Percentiles rank a stretch among this genome's conserved stretches.
Evolutionary conservation across 2,329 filamentous ascomycete species (phyloP).

Genomic region (Curvularia spicifera): DNA sequence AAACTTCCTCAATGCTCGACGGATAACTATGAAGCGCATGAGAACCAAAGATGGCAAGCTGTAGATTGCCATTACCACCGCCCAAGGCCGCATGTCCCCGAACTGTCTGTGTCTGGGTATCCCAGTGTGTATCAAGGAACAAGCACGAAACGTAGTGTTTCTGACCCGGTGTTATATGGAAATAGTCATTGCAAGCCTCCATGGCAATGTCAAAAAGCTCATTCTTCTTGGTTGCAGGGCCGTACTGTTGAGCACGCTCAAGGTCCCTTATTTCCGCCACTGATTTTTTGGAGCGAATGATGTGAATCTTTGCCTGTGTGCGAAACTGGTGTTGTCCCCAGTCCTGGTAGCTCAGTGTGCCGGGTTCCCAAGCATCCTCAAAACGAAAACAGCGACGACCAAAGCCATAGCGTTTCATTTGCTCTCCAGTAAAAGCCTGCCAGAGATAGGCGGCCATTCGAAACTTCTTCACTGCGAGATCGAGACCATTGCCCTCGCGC

Average conservation of each 20-base stretch:
- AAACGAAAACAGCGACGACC: constrained; percentile 86
- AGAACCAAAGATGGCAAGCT: constrained; percentile 89
- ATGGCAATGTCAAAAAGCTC: constrained; percentile 79
- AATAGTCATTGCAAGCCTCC: constrained; percentile 79
- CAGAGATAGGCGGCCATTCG: constrained; percentile 94
- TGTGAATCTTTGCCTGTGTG: constrained; percentile 87
- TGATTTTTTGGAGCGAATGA: constrained; percentile 83
- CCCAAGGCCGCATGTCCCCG: constrained; percentile 86
- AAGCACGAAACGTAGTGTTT: constrained; percentile 88
- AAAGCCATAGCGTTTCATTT: constrained; percentile 90
- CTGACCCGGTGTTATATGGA: constrained; percentile 75
- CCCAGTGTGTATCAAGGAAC: constrained; percentile 89
- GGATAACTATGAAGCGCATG: constrained; percentile 93
- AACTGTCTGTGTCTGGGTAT: constrained; percentile 71
- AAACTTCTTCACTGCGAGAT: constrained; percentile 85
- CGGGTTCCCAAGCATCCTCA: constrained; percentile 92
- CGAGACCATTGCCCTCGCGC: constrained; percentile 81
- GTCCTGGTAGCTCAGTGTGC: constrained; percentile 79
- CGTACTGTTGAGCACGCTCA: constrained; percentile 78
- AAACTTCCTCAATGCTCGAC: constrained; percentile 84
- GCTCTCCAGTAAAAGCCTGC: constrained; percentile 96
- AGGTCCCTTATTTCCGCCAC: constrained; percentile 82
- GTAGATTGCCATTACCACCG: constrained; percentile 72
- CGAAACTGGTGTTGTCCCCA: constrained; percentile 74
- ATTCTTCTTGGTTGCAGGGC: constrained; percentile 70